phyloP scores from a whole-genome alignment of 306 rosid genomes.

The Quercus dentata region DNA sequence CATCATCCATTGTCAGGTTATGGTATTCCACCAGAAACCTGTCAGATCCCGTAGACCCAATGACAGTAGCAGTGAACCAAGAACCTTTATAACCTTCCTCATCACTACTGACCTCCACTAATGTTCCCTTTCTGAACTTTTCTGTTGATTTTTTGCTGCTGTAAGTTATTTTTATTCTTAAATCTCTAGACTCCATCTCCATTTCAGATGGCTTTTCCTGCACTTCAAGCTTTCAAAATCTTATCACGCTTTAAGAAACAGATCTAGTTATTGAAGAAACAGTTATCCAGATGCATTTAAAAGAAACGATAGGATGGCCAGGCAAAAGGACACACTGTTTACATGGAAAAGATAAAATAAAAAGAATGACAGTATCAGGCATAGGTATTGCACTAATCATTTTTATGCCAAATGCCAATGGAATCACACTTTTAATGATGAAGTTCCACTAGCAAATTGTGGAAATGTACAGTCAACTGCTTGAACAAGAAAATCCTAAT shows the following conservation, averaged over 20 bases:
- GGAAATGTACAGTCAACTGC: not conserved
- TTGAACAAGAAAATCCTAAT: too few species aligned
- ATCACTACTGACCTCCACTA: slow-evolving; percentile 38
- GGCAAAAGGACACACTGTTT: not conserved
- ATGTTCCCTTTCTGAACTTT: slow-evolving; percentile 20
- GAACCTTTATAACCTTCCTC: slow-evolving; percentile 43
- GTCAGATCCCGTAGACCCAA: slow-evolving; percentile 24
- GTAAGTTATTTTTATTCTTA: slow-evolving; percentile 23
- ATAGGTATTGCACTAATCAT: not conserved
- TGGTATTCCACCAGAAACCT: slow-evolving; percentile 40
- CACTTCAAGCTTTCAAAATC: slow-evolving; percentile 18
- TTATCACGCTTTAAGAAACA: too few species aligned
- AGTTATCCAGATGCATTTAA: too few species aligned
- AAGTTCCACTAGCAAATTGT: not conserved
- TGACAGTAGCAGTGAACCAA: slow-evolving; percentile 39
- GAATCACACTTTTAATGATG: not conserved
- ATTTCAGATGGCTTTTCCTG: slow-evolving; percentile 25
- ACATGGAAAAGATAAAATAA: not conserved
- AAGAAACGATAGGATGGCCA: not conserved
- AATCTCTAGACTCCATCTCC: slow-evolving; percentile 10
- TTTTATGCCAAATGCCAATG: not conserved
- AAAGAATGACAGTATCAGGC: not conserved
- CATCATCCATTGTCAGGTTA: slow-evolving; percentile 35
- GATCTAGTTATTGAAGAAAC: too few species aligned
- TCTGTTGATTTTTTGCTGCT: slow-evolving; percentile 3